Evolutionary conservation across 202 grass and related monocot genomes (phyloP), one percentile per base, ranked within the genome.

Genomic region (Cymbopogon flexuosus): DNA sequence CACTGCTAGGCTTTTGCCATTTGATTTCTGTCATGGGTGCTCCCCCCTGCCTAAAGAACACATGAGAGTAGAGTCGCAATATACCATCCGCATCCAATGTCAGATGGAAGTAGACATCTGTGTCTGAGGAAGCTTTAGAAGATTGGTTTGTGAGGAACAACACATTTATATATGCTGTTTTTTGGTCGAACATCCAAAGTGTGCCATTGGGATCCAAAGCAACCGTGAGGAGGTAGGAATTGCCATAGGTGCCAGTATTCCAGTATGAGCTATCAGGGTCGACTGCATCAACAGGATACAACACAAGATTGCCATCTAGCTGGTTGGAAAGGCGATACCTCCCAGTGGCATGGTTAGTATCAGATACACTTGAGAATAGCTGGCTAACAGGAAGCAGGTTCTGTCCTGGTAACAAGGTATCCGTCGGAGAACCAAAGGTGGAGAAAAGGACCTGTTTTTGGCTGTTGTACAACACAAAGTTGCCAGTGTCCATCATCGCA

Each of bases 331-430:
- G 71, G 30, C 57, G 72, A 76, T 61, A 89, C 56, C 34, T 81
- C 42, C 87, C 77, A 3, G 29, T 82, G 5, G 72, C 47, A 59
- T 70, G 65, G 36, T 27, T 81, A 19, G 23, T 35, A 1, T 85
- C 27, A 22, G 82, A 85, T 35, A 78, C 9, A 75, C 87, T 85
- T 21, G 82, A 78, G 56, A 62, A 78, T 5, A 89, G 66, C 10
- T 82, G 82, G 8, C 6, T 52, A 12, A 3, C 3, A 8, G 82
- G 45, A 46, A 0, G 35, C 2, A 85, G 41, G 67, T 77, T 82
- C 78, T 89, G 78, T 3, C 81, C 87, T 62, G 72, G 77, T 21
- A 89, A 47, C 4, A 89, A 56, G n/a, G 87, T 89, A 36, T 89
- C 87, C 0, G 65, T 81, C 0, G 78, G 83, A 73, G 78, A 82